A percentile compares a stretch with the other conserved stretches of the same genome.
Conservation (phyloP, 1,284 basidiomycete species). For the Ceraceosorus bombacis region DNA sequence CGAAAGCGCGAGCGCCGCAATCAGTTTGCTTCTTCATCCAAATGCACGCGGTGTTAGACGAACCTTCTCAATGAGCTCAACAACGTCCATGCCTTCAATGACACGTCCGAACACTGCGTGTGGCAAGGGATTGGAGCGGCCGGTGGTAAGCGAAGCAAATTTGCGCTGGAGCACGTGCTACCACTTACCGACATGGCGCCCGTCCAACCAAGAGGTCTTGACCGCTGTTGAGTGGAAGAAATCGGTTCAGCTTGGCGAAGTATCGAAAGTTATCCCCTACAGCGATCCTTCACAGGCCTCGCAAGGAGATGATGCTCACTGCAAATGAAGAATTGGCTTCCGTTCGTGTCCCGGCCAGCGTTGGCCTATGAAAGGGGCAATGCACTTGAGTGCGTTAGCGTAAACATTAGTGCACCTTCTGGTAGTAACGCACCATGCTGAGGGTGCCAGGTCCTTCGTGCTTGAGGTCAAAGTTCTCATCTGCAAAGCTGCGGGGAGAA, state of each 20-base stretch:
- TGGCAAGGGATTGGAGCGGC: too few relatives aligned
- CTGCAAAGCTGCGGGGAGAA: slow-evolving; percentile 12
- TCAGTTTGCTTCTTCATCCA: too few relatives aligned
- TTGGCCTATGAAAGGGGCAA: slow-evolving; percentile 16
- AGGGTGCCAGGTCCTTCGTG: slow-evolving; percentile 21
- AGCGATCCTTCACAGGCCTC: too few relatives aligned
- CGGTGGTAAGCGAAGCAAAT: not conserved
- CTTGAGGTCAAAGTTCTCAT: slow-evolving; percentile 21
- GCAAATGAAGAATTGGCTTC: slow-evolving; percentile 29
- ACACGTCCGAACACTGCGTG: slow-evolving; percentile 21
- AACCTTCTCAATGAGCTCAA: slow-evolving; percentile 26
- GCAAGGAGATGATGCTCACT: slow-evolving; percentile 6
- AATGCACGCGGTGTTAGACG: too few relatives aligned
- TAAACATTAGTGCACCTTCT: not conserved
- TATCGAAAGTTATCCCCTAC: not conserved
- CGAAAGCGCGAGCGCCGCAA: too few relatives aligned
- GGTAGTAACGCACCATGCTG: slow-evolving; percentile 8
- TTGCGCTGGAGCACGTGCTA: not conserved
- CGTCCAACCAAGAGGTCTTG: slow-evolving; percentile 60
- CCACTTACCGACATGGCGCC: slow-evolving; percentile 43
- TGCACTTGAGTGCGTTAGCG: not conserved
- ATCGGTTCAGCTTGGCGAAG: not conserved
- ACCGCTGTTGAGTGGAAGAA: slow-evolving; percentile 7
- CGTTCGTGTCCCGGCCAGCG: slow-evolving; percentile 51
- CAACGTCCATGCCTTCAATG: slow-evolving; percentile 23